Evolutionary conservation across 768 basidiomycete genomes (phyloP).

Genomic region (Psilocybe cubensis): DNA sequence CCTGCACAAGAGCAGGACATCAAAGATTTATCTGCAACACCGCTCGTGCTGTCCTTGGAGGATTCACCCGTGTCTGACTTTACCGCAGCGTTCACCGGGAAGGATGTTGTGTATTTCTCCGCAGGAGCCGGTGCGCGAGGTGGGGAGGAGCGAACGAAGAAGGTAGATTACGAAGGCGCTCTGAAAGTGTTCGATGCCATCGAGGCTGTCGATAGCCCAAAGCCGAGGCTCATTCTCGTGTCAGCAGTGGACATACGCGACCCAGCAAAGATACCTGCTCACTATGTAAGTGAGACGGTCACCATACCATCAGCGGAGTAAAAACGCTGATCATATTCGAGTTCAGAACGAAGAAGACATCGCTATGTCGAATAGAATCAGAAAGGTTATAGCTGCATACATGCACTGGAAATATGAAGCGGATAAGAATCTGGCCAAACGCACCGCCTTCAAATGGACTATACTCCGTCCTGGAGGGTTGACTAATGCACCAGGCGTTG

Average conservation of each 20-base stretch:
- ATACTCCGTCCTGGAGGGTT: constrained; percentile 67
- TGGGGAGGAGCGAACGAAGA: constrained; percentile 53
- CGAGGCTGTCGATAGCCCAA: constrained; percentile 44
- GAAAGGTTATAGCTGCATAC: constrained; percentile 45
- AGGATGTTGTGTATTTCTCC: constrained; percentile 48
- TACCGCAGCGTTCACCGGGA: constrained; percentile 44
- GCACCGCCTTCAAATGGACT: constrained; percentile 65
- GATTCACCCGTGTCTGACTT: constrained; percentile 49
- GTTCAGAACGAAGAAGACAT: constrained; percentile 49
- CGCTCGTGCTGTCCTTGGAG: constrained; percentile 61
- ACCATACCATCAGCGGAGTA: neutral
- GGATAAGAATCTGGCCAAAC: constrained; percentile 48
- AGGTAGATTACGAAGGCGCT: constrained; percentile 65
- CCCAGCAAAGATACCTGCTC: constrained; percentile 48
- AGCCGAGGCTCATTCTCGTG: constrained; percentile 60
- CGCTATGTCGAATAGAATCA: constrained; percentile 40
- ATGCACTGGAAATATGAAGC: constrained; percentile 56
- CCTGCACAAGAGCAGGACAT: constrained; percentile 51
- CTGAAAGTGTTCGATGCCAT: constrained; percentile 74
- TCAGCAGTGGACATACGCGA: constrained; percentile 64
- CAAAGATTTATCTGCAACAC: constrained; percentile 40
- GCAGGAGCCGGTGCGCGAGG: constrained; percentile 63
- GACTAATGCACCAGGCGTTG: constrained; percentile 52
- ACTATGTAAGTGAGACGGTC: constrained; percentile 53
- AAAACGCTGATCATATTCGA: neutral